phyloP scores from a whole-genome alignment of 2,329 filamentous ascomycete species.

The Aspergillus sp. region DNA sequence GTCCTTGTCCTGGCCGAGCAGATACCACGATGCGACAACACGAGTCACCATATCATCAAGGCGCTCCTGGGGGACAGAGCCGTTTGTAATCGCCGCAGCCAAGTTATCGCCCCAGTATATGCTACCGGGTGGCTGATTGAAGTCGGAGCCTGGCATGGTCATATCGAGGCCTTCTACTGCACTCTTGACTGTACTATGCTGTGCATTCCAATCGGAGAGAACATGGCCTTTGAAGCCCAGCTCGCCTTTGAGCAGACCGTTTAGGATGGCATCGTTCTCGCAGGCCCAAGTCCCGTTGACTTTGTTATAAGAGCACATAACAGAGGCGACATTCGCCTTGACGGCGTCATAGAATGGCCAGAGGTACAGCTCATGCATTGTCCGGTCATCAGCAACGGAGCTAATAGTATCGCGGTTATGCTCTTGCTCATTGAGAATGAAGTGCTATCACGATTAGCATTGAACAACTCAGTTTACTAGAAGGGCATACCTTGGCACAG shows the following conservation, averaged over 20 bases:
- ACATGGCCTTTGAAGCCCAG: slow-evolving; percentile 72
- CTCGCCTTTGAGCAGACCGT: slow-evolving; percentile 75
- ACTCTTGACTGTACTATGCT: slow-evolving; percentile 45
- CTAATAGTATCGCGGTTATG: slow-evolving; percentile 34
- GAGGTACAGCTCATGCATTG: slow-evolving; percentile 71
- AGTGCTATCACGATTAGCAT: slow-evolving; percentile 33
- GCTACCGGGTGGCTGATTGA: slow-evolving; percentile 22
- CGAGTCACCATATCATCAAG: slow-evolving; percentile 62
- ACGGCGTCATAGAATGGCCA: slow-evolving; percentile 77
- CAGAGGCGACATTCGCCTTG: slow-evolving; percentile 58
- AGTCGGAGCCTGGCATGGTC: slow-evolving; percentile 70
- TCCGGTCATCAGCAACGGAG: slow-evolving; percentile 67
- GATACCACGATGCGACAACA: slow-evolving; percentile 51
- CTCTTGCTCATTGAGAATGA: slow-evolving; percentile 68
- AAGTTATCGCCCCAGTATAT: slow-evolving; percentile 41
- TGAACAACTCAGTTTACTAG: too few relatives aligned
- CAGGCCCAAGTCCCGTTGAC: slow-evolving; percentile 79
- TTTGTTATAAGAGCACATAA: slow-evolving; percentile 57
- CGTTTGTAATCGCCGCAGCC: slow-evolving; percentile 59
- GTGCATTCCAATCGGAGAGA: slow-evolving; percentile 47
- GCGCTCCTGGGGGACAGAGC: slow-evolving; percentile 55
- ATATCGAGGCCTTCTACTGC: slow-evolving; percentile 45
- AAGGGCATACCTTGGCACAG: slow-evolving; percentile 35
- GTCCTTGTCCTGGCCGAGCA: slow-evolving; percentile 47
- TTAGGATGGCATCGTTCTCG: slow-evolving; percentile 75